Evolutionary conservation across 768 basidiomycete genomes (phyloP), one percentile per base, ranked within the genome.

Genomic region (Lactifluus hygrophoroides): DNA sequence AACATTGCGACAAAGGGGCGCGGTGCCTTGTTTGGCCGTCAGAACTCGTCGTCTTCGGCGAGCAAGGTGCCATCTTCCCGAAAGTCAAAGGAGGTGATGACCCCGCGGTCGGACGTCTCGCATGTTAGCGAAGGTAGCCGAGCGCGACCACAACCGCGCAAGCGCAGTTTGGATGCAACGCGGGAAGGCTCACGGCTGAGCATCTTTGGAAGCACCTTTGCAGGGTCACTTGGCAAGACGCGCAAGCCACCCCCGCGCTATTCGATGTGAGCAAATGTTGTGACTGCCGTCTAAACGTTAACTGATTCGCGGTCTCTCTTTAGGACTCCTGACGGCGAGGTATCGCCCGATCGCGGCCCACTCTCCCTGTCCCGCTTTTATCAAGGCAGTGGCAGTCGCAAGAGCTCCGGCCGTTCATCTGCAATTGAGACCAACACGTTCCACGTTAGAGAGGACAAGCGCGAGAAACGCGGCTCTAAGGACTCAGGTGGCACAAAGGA

Each of bases 201-300:
- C 66, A 83, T 95, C 66, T 95, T 96, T 66, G 89, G 88, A 14
- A 78, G 76, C 19, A 70, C 82, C 3, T 83, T 90, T 60, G 71
- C 74, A 11, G 79, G 81, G 0, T 74, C 83, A 5, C 66, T 89
- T 54, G 81, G 83, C 28, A 86, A 85, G 69, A 73, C 75, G 40
- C 74, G 93, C 63, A 94, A 96, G 69, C 93, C 93, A 0, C 78
- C 91, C 0, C 91, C 90, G 17, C 80, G 80, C 70, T 84, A 83
- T 63, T 80, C 83, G 23, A 66, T 74, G 86, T 86, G 67, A 66
- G 85, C 76, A 49, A 19, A 21, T 9, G 6, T 34, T 52, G n/a
- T n/a, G 45, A 51, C 42, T n/a, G n/a, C 54, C 10, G 32, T 42
- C 48, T 25, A 9, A 3, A 38, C 28, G 25, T 51, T 48, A 14